Conservation (phyloP, 345 rosid species). For the Bruguiera gymnorhiza region DNA sequence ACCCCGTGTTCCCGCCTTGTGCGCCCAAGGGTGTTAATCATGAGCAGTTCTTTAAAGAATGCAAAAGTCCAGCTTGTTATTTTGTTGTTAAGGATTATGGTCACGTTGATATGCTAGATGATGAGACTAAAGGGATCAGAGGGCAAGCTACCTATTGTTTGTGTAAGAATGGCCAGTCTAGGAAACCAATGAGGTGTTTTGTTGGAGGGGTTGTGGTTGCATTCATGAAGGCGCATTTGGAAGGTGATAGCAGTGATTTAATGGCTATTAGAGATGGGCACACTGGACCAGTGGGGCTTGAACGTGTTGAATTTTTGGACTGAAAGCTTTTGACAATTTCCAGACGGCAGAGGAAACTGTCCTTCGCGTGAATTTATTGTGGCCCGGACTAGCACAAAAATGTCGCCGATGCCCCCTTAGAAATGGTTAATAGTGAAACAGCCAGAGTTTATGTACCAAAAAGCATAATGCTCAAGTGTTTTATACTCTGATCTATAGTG, state of each 20-base stretch:
- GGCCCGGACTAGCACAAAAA: too few relatives aligned
- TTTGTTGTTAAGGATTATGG: constrained; percentile 71
- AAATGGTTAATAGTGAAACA: too few relatives aligned
- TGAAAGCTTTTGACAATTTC: constrained; percentile 9
- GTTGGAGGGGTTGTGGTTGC: constrained; percentile 67
- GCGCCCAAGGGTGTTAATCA: constrained; percentile 81
- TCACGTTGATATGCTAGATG: constrained; percentile 77
- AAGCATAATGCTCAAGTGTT: too few relatives aligned
- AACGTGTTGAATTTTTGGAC: constrained; percentile 34
- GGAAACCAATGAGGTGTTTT: constrained; percentile 77
- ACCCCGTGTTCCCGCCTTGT: constrained; percentile 64
- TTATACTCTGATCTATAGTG: too few relatives aligned
- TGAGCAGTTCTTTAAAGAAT: constrained; percentile 56
- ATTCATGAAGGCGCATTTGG: constrained; percentile 57
- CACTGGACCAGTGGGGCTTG: constrained; percentile 50
- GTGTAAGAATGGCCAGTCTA: constrained; percentile 67
- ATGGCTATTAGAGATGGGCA: constrained; percentile 50
- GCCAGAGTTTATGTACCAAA: too few relatives aligned
- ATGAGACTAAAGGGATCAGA: constrained; percentile 61
- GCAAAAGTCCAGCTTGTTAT: constrained; percentile 65
- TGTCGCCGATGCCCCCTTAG: too few relatives aligned
- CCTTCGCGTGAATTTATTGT: too few relatives aligned
- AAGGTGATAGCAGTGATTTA: constrained; percentile 49
- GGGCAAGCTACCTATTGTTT: constrained; percentile 57
- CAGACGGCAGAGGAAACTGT: too few relatives aligned